Conservation (phyloP, 2,329 filamentous ascomycete genomes). For the Cryphonectria carpinicola region DNA sequence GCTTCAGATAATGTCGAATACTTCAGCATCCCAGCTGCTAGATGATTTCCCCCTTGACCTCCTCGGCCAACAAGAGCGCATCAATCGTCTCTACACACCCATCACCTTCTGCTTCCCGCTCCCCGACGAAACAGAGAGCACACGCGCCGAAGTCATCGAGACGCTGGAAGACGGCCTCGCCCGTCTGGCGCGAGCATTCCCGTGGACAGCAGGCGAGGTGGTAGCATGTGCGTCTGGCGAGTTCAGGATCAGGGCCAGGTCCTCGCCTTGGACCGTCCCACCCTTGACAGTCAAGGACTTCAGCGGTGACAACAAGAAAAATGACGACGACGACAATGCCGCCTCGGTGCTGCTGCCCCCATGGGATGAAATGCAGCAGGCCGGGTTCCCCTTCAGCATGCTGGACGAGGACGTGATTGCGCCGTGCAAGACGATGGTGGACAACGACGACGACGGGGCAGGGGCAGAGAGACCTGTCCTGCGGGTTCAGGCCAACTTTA, state of each 20-base stretch:
- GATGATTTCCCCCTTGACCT: slow-evolving; percentile 40
- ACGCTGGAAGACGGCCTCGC: slow-evolving; percentile 43
- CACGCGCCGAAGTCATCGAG: slow-evolving; percentile 34
- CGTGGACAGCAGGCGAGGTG: slow-evolving; percentile 52
- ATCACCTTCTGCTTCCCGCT: slow-evolving; percentile 46
- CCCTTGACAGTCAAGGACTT: slow-evolving; percentile 48
- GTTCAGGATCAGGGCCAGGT: slow-evolving; percentile 43
- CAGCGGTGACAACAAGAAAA: slow-evolving; percentile 23
- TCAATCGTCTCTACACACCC: slow-evolving; percentile 50
- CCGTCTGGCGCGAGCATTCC: slow-evolving; percentile 45
- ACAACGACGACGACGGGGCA: slow-evolving; percentile 25
- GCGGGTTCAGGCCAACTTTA: slow-evolving; percentile 52
- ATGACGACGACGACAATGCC: slow-evolving; percentile 31
- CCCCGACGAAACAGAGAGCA: slow-evolving; percentile 26
- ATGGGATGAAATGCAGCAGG: slow-evolving; percentile 42
- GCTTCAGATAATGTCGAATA: neutral
- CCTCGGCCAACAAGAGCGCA: slow-evolving; percentile 45
- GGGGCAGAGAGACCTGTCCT: slow-evolving; percentile 44
- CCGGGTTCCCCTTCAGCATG: slow-evolving; percentile 51
- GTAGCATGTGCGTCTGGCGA: slow-evolving; percentile 38
- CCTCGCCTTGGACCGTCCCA: slow-evolving; percentile 37
- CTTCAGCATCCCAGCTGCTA: neutral
- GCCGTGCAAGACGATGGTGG: slow-evolving; percentile 45
- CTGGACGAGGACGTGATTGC: slow-evolving; percentile 50
- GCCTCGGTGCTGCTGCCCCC: slow-evolving; percentile 41